Conservation (phyloP, 495 filamentous ascomycete species). For the Xylaria sp. region DNA sequence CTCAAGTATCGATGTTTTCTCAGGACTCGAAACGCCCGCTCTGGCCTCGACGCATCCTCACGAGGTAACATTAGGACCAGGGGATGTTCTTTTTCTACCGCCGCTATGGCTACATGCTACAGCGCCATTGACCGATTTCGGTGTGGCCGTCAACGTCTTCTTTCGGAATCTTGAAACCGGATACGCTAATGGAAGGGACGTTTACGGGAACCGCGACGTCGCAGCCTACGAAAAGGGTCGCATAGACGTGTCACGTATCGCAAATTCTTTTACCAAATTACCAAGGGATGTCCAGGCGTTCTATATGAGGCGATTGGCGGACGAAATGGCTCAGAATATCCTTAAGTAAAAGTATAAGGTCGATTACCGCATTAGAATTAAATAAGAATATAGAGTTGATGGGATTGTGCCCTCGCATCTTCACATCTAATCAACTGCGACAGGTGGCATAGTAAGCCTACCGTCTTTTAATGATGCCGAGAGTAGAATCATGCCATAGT, state of each 20-base stretch:
- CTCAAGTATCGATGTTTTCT: constrained; percentile 75
- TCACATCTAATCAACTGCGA: neutral
- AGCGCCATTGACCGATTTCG: constrained; percentile 64
- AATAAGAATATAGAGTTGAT: neutral
- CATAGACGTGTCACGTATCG: constrained; percentile 71
- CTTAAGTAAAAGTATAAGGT: constrained; percentile 50
- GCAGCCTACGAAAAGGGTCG: constrained; percentile 84
- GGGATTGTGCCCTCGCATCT: neutral
- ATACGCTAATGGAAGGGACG: constrained; percentile 79
- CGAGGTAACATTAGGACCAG: constrained; percentile 67
- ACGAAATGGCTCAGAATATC: constrained; percentile 63
- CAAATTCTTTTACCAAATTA: constrained; percentile 69
- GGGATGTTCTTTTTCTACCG: constrained; percentile 82
- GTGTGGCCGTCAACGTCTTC: constrained; percentile 85
- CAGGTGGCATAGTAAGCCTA: neutral
- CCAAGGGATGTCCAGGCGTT: constrained; percentile 73
- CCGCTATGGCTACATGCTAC: constrained; percentile 87
- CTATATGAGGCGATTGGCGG: constrained; percentile 75
- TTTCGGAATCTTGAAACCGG: constrained; percentile 72
- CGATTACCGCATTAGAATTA: neutral
- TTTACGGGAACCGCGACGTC: constrained; percentile 88
- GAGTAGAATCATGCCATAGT: neutral
- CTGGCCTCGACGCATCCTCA: constrained; percentile 68
- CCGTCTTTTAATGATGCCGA: neutral
- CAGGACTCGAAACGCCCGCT: constrained; percentile 42